Percentiles rank a stretch among this genome's conserved stretches.
phyloP scores from a whole-genome alignment of 805 yeast genomes.

The Candida michaelii region DNA sequence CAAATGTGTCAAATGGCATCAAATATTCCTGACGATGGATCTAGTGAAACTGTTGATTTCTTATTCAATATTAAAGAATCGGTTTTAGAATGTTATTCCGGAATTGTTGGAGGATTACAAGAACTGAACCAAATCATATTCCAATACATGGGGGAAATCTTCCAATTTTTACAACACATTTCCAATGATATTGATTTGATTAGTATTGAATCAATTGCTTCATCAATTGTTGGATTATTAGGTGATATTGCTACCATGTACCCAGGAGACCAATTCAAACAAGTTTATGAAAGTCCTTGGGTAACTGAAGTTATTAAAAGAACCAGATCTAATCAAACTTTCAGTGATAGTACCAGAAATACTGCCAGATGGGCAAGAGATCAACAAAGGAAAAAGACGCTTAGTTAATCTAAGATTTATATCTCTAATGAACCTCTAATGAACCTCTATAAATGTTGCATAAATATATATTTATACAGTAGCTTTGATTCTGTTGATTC shows the following conservation, averaged over 20 bases:
- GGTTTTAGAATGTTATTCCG: conserved; percentile 93
- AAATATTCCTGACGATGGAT: conserved; percentile 59
- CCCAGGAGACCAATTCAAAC: conserved; percentile 72
- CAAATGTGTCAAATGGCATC: conserved; percentile 70
- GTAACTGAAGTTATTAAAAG: conserved; percentile 71
- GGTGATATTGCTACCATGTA: conserved; percentile 92
- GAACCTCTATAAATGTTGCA: conserved; percentile 7
- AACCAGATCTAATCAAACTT: conserved; percentile 63
- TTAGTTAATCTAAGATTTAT: neutral
- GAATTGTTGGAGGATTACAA: conserved; percentile 87
- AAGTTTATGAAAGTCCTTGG: conserved; percentile 72
- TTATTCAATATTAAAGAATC: conserved; percentile 73
- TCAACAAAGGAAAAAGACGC: conserved; percentile 53
- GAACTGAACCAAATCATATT: conserved; percentile 62
- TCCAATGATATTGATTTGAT: conserved; percentile 60
- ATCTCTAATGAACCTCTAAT: conserved; percentile 17
- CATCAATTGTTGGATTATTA: conserved; percentile 84
- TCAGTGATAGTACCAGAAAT: conserved; percentile 68
- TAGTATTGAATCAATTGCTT: conserved; percentile 66
- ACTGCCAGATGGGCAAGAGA: conserved; percentile 99
- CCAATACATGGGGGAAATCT: conserved; percentile 67
- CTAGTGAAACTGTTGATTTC: conserved; percentile 77
- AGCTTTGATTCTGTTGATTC: neutral
- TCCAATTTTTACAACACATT: conserved; percentile 63
- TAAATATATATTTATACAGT: conserved; percentile 2